phyloP scores from a whole-genome alignment of 2,329 filamentous ascomycete species.

The Xylariaceae sp. region DNA sequence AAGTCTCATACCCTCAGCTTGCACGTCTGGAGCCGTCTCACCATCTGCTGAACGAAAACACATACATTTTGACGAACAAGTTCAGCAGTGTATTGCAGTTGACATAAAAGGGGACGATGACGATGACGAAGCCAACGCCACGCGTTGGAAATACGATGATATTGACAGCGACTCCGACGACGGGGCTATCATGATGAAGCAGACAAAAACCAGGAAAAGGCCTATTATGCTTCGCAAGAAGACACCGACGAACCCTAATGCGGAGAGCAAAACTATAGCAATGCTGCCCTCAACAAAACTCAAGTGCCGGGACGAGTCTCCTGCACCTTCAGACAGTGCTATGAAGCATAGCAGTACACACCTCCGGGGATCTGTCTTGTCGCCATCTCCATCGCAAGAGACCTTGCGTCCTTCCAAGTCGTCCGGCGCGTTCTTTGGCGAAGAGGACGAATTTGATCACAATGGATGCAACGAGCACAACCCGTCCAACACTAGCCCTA shows the following conservation, averaged over 20 bases:
- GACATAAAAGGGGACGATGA: slow-evolving; percentile 77
- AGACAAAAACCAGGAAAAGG: slow-evolving; percentile 52
- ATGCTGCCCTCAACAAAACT: slow-evolving; percentile 83
- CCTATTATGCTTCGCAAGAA: slow-evolving; percentile 45
- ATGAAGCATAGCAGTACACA: slow-evolving; percentile 54
- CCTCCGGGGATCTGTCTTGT: slow-evolving; percentile 50
- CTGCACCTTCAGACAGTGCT: slow-evolving; percentile 57
- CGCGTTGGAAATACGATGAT: slow-evolving; percentile 35
- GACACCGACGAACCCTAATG: slow-evolving; percentile 39
- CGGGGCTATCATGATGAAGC: slow-evolving; percentile 78
- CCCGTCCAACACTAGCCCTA: slow-evolving; percentile 22
- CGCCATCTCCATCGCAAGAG: slow-evolving; percentile 77
- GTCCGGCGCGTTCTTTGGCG: slow-evolving; percentile 60
- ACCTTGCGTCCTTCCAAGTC: slow-evolving; percentile 69
- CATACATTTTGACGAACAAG: slow-evolving; percentile 95
- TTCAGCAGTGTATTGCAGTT: slow-evolving; percentile 92
- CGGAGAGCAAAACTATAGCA: slow-evolving; percentile 79
- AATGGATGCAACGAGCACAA: slow-evolving; percentile 48
- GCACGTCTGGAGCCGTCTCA: slow-evolving; percentile 65
- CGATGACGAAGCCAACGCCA: slow-evolving; percentile 53
- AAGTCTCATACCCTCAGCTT: slow-evolving; percentile 61
- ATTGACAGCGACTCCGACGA: slow-evolving; percentile 69
- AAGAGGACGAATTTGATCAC: slow-evolving; percentile 51
- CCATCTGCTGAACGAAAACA: slow-evolving; percentile 69
- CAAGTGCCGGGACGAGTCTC: slow-evolving; percentile 76